Conservation (phyloP, 2,329 filamentous ascomycete genomes). For the Xylariaceae sp. region DNA sequence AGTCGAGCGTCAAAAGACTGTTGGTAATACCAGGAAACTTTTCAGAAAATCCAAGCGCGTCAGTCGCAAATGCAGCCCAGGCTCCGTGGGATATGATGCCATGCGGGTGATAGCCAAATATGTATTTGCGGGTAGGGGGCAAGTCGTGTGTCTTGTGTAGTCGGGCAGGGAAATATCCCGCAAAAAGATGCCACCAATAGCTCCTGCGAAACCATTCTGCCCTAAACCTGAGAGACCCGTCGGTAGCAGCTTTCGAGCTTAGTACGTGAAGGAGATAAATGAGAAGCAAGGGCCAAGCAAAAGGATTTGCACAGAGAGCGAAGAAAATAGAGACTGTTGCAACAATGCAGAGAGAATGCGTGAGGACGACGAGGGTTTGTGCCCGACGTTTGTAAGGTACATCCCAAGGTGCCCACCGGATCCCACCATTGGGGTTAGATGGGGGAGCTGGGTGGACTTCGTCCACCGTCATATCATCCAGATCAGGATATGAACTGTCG, state of each 20-base stretch:
- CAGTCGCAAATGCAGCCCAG: constrained; percentile 85
- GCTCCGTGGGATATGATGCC: constrained; percentile 97
- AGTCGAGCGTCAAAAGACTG: constrained; percentile 86
- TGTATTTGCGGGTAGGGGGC: constrained; percentile 81
- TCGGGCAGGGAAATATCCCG: constrained; percentile 84
- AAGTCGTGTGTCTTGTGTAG: constrained; percentile 82
- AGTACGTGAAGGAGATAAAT: constrained; percentile 81
- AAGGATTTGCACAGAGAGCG: constrained; percentile 81
- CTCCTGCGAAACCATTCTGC: constrained; percentile 70
- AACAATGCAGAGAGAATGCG: constrained; percentile 69
- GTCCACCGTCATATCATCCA: constrained; percentile 27
- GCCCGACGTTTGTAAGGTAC: constrained; percentile 67
- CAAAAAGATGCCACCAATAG: constrained; percentile 82
- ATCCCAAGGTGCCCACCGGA: constrained; percentile 79
- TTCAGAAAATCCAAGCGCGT: constrained; percentile 79
- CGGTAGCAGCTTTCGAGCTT: constrained; percentile 71
- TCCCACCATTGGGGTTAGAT: constrained; percentile 38
- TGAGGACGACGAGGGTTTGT: constrained; percentile 74
- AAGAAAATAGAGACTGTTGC: constrained; percentile 76
- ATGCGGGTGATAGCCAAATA: constrained; percentile 96
- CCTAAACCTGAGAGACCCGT: constrained; percentile 70
- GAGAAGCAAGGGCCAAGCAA: constrained; percentile 78
- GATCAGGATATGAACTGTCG: constrained; percentile 29
- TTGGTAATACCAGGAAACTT: constrained; percentile 96
- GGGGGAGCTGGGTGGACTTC: constrained; percentile 22